These are phyloP conservation scores for Dothideomycetes sp. DNA, from an alignment of 2,329 filamentous ascomycete genomes.

Conservation along the genomic window DNA sequence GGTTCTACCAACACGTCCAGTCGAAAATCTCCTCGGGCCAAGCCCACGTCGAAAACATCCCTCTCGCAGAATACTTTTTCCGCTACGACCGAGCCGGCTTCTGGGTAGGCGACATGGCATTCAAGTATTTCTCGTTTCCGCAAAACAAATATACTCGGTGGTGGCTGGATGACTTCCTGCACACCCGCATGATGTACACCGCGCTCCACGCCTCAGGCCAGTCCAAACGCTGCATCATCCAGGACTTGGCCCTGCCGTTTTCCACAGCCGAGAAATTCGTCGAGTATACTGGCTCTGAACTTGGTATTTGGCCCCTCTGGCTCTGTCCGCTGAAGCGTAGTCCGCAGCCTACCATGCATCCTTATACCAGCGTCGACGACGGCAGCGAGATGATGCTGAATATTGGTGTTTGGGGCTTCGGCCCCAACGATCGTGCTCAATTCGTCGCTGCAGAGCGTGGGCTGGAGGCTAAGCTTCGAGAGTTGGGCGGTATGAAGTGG, in stretches of 20 bases:
- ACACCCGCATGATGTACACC: conserved; percentile 54
- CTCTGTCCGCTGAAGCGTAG: conserved; percentile 30
- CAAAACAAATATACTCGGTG: conserved; percentile 54
- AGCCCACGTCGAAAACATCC: conserved; percentile 41
- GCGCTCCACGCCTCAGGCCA: conserved; percentile 52
- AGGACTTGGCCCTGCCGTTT: conserved; percentile 46
- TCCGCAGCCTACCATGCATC: conserved; percentile 19
- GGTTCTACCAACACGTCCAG: conserved; percentile 39
- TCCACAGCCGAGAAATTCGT: conserved; percentile 32
- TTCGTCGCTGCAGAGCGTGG: conserved; percentile 47
- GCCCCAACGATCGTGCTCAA: conserved; percentile 24
- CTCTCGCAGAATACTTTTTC: conserved; percentile 57
- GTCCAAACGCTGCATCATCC: conserved; percentile 50
- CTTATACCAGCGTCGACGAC: conserved; percentile 16
- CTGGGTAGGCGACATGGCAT: conserved; percentile 54
- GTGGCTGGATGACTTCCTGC: conserved; percentile 51
- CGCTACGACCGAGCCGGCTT: conserved; percentile 60
- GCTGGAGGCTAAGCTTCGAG: conserved; percentile 48
- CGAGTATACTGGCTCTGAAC: conserved; percentile 26
- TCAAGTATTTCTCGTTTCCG: conserved; percentile 52
- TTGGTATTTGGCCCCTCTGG: conserved; percentile 38
- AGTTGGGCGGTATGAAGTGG: conserved; percentile 56
- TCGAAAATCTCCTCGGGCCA: conserved; percentile 13
- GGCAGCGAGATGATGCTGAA: conserved; percentile 40
- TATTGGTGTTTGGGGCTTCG: conserved; percentile 50